These are phyloP conservation scores for Melastoma malabathricum DNA, from an alignment of 345 rosid genomes.

Conservation along the genomic window DNA sequence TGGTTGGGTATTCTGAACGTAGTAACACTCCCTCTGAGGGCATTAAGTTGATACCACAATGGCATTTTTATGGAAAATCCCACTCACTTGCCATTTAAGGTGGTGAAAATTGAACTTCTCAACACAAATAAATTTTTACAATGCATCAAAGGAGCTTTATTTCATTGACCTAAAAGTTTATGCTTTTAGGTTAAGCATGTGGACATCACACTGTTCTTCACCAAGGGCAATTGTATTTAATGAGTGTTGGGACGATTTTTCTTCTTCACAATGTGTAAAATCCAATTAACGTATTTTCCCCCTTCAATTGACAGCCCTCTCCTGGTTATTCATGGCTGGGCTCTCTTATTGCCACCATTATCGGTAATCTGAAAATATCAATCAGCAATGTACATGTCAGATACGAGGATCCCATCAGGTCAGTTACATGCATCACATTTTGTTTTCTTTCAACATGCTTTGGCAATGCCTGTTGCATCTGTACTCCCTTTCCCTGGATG, in stretches of 20 bases:
- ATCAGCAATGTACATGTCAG: slow-evolving; percentile 96
- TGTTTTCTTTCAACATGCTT: slow-evolving; percentile 7
- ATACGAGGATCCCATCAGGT: slow-evolving; percentile 91
- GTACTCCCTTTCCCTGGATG: background rate
- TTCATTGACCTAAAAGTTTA: too few relatives aligned
- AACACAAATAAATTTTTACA: too few relatives aligned
- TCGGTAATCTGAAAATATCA: slow-evolving; percentile 95
- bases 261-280: background rate
- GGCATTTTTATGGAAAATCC: too few relatives aligned
- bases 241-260: background rate
- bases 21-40: too few relatives aligned
- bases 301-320: slow-evolving; percentile 47
- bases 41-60: too few relatives aligned
- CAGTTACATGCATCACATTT: slow-evolving; percentile 12
- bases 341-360: slow-evolving; percentile 81
- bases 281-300: slow-evolving; percentile 5
- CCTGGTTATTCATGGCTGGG: slow-evolving; percentile 91
- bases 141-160: too few relatives aligned
- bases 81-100: too few relatives aligned
- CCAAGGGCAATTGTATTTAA: too few relatives aligned
- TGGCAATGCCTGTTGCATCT: background rate
- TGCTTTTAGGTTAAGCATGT: too few relatives aligned
- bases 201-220: too few relatives aligned
- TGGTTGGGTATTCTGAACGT: too few relatives aligned
- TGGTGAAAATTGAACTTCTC: too few relatives aligned